A percentile compares a stretch with the other conserved stretches of the same genome.
phyloP scores from a whole-genome alignment of 345 rosid species.

The Erucastrum elatum region DNA sequence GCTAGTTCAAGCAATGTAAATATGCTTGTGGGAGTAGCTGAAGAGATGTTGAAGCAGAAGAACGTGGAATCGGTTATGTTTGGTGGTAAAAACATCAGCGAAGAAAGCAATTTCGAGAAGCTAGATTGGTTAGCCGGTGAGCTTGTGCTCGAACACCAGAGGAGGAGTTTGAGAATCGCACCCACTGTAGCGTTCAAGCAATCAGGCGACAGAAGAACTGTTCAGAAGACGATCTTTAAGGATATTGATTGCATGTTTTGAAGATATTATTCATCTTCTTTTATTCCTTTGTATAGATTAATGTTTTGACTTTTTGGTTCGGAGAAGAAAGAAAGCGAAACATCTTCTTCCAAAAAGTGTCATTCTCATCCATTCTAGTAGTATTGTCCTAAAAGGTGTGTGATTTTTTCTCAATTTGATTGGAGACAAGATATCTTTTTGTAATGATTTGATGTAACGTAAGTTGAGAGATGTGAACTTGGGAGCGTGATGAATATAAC shows the following conservation, averaged over 20 bases:
- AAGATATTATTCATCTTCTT: not conserved
- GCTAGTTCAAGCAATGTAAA: constrained; percentile 68
- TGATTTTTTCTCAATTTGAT: constrained; percentile 14
- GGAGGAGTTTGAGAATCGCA: constrained; percentile 89
- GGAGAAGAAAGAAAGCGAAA: constrained; percentile 6
- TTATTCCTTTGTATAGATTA: constrained; percentile 20
- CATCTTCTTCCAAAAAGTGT: constrained; percentile 15
- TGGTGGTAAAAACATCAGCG: constrained; percentile 75
- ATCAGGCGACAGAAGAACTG: constrained; percentile 41
- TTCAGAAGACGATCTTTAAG: constrained; percentile 34
- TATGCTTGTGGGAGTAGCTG: constrained; percentile 67
- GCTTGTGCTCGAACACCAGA: constrained; percentile 86
- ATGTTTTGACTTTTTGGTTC: constrained; percentile 13
- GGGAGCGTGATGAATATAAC: constrained; percentile 33
- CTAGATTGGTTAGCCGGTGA: constrained; percentile 87
- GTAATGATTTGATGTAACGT: constrained; percentile 32
- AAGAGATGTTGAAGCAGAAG: constrained; percentile 91
- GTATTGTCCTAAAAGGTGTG: not conserved
- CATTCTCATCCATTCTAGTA: not conserved
- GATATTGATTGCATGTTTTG: constrained; percentile 39
- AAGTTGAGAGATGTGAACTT: constrained; percentile 29
- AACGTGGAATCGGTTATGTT: constrained; percentile 83
- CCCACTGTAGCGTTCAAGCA: constrained; percentile 96
- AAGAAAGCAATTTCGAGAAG: constrained; percentile 73
- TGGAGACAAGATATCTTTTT: constrained; percentile 1